Percentiles rank a stretch among this genome's conserved stretches.
Conservation (phyloP, 192 early-diverging fungal genomes). For the Coemansia sp. region DNA sequence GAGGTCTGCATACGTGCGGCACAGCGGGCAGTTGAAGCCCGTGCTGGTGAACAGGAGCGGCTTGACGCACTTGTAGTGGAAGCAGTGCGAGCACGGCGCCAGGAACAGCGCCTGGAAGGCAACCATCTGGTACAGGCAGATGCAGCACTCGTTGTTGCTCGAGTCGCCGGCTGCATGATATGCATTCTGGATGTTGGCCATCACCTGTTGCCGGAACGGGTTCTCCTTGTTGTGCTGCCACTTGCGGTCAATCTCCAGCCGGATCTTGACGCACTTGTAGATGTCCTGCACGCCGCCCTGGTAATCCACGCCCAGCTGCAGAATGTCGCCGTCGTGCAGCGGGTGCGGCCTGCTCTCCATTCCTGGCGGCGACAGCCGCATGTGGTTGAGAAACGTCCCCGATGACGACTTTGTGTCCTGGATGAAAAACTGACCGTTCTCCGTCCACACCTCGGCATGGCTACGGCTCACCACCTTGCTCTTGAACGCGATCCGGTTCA, state of each 20-base stretch:
- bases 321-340: conserved; percentile 86
- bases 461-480: conserved; percentile 91
- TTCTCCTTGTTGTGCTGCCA: conserved; percentile 65
- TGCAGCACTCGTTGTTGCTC: conserved; percentile 75
- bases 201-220: conserved; percentile 59
- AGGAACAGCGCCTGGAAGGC: conserved; percentile 90
- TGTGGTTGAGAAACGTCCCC: conserved; percentile 96
- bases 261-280: conserved; percentile 91
- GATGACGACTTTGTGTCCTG: conserved; percentile 95
- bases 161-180: conserved; percentile 20
- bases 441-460: conserved; percentile 92
- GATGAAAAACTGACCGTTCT: conserved; percentile 85
- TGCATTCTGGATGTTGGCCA: conserved; percentile 54
- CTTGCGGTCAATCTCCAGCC: conserved; percentile 71
- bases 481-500: conserved; percentile 78
- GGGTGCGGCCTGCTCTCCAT: conserved; percentile 79
- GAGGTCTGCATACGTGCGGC: conserved; percentile 88
- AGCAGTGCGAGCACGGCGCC: conserved; percentile 90
- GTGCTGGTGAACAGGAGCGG: conserved; percentile 72
- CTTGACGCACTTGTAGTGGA: conserved; percentile 91
- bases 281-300: conserved; percentile 90
- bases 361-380: conserved; percentile 83
- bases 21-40: conserved; percentile 85
- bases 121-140: conserved; percentile 83
- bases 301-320: conserved; percentile 97